phyloP scores from a whole-genome alignment of 2,329 filamentous ascomycete genomes.

The Paraphoma chrysanthemicola region DNA sequence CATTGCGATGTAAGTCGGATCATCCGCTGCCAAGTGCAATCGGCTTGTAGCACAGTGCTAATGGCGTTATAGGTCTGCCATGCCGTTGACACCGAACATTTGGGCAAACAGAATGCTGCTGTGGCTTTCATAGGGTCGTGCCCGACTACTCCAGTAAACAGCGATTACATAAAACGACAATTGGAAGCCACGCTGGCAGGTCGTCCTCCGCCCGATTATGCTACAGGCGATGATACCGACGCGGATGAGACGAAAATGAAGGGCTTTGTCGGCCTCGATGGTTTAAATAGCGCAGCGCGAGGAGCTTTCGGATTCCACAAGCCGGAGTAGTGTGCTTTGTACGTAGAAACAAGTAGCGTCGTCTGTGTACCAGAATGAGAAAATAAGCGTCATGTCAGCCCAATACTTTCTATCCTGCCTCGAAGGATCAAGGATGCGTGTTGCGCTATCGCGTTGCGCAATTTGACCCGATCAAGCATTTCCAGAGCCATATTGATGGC shows the following conservation, averaged over 20 bases:
- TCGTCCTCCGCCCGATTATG: constrained; percentile 4
- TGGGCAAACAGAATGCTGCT: constrained; percentile 1
- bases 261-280: constrained; percentile 4
- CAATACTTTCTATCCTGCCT: neutral
- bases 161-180: constrained; percentile 4
- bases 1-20: constrained; percentile 47
- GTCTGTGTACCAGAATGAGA: neutral
- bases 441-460: neutral
- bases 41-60: too few relatives aligned
- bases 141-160: constrained; percentile 7
- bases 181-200: constrained; percentile 3
- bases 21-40: neutral
- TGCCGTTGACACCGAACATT: constrained; percentile 6
- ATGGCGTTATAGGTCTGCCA: constrained; percentile 4
- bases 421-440: neutral
- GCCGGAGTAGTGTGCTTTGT: neutral
- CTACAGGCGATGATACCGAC: neutral
- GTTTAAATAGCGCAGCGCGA: constrained; percentile 1
- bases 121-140: constrained; percentile 5
- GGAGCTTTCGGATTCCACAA: constrained; percentile 2
- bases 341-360: neutral
- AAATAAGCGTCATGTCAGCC: neutral
- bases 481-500: neutral
- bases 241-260: constrained; percentile 4
- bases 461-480: constrained; percentile 1